Conservation (phyloP, 164 flowering plant genomes). For the Berberis thunbergii region DNA sequence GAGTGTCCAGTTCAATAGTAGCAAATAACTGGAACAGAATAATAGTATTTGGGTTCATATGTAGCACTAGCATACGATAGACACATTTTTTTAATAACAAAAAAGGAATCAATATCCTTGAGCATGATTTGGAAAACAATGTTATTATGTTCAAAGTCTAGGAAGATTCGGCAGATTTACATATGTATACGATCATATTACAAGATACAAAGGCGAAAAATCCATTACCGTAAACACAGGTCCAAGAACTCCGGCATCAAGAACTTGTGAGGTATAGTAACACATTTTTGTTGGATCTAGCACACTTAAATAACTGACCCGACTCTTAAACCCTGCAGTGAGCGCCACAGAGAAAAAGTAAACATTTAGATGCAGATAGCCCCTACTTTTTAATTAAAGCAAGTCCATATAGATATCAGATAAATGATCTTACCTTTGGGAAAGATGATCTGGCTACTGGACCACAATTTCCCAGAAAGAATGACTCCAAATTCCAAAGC, state of each 20-base stretch:
- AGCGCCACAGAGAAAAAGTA: constrained; percentile 8
- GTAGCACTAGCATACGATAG: too few relatives aligned
- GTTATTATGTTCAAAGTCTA: too few relatives aligned
- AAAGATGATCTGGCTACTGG: constrained; percentile 65
- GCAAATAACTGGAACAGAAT: too few relatives aligned
- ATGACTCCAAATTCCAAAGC: constrained; percentile 68
- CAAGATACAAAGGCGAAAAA: too few relatives aligned
- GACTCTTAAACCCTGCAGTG: constrained; percentile 78
- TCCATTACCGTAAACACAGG: constrained; percentile 81
- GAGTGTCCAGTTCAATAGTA: too few relatives aligned
- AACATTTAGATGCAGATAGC: not conserved
- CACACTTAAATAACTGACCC: constrained; percentile 67
- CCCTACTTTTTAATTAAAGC: not conserved
- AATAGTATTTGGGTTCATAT: too few relatives aligned
- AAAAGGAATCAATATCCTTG: too few relatives aligned
- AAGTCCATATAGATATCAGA: not conserved
- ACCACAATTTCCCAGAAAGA: constrained; percentile 64
- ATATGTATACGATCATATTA: too few relatives aligned
- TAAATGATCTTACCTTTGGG: constrained; percentile 56
- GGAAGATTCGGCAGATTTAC: too few relatives aligned
- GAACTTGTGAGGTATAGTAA: constrained; percentile 74
- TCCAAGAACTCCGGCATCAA: constrained; percentile 56
- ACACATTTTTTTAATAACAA: too few relatives aligned
- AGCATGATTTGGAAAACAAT: too few relatives aligned
- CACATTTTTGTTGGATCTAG: constrained; percentile 66